Base-by-base conservation (phyloP, 306 rosid species). In the Adenanthera pavonina region DNA sequence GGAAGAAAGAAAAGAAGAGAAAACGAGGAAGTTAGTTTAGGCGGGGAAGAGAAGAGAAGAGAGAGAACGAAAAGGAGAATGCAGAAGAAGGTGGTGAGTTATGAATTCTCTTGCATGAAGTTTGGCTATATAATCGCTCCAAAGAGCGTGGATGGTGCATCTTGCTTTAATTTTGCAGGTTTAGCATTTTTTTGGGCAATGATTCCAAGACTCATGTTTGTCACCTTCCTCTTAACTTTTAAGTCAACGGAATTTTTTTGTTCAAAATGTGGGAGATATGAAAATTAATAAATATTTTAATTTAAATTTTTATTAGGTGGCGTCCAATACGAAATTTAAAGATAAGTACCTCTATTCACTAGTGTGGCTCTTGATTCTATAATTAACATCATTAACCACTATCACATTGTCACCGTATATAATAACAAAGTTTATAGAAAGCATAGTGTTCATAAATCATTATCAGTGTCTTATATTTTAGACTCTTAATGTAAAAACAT, bases 41-140 rank as follows among this genome's bases (percentile, higher is more conserved):
- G 13, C 13, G 36, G 11, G 41, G 61, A 36, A 35, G 43, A 60
- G 3, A 34, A 47, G 57, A 41, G 62, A 60, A 3, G 43, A 47
- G 57, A 41, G 62, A 47, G 71, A 61, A 4, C 1, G 64, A 56
- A 53, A 14, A 17, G 52, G 47, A 35, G n/a, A 6, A 57, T 59
- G 70, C 57, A 40, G 67, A 17, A 40, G 67, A 14, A 47, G 57
- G 65, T 35, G 79, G 30, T 25, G 30, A 25, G 30, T 2, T 46
- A 10, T 76, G 48, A 77, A 59, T 66, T 82, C 64, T 61, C 90
- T 80, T 88, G 95, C 98, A 94, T 90, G 89, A 83, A 85, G 67
- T 33, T 46, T 90, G 92, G 85, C 92, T 69, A 60, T 80, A 81
- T 76, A 90, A 87, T 87, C 97, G 90, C 84, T 92, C 87, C 57